Evolutionary conservation across 106 monocot genomes (phyloP), one percentile per base, ranked within the genome.

Genomic region (Phalaenopsis equestris): DNA sequence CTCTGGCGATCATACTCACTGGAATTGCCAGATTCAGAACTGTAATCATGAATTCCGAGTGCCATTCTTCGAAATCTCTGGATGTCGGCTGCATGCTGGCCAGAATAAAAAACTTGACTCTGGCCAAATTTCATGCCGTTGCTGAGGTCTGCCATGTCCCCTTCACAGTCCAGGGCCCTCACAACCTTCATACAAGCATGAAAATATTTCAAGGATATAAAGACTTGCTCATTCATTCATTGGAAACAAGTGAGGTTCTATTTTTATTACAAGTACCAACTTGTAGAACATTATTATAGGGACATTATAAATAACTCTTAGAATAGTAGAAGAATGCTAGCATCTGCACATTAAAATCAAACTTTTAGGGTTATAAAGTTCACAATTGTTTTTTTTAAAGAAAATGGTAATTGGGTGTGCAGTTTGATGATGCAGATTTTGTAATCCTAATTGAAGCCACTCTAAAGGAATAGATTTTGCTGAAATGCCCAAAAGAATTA

Each of bases 121-220:
- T 86, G 86, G 17, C 86, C 86, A 43, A 79, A 70, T 73, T 83
- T 86, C 30, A 86, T 77, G 19, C 86, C 86, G 41, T 82, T 86
- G 67, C 49, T 83, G 75, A 86, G 79, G 56, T 86, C 86, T 2
- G 38, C 17, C 79, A 86, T 86, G 38, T 83, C 80, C 23, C 79
- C 82, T 7, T 86, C 79, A 55, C 30, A 56, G 55, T 86, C 86
- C 61, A 86, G 55, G 65, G 83, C 82, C 52, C 86, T 79, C 68
- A 83, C 68, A 43, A 86, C 86, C 86, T 86, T 52, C 17, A 58
- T 9, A 64, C 2, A 61, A 82, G 75, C 70, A 70, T 15, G 70
- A 36, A 70, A 70, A 39, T 1, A 24, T 1, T 67, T 67, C 14
- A 39, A 70, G 70, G 70, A 39, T 61, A 21, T 1, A 36, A 7